A percentile compares a stretch with the other conserved stretches of the same genome.
These are phyloP conservation scores for Pyrenopolyporus hunteri DNA, from an alignment of 495 filamentous ascomycete species.

Conservation along the genomic window DNA sequence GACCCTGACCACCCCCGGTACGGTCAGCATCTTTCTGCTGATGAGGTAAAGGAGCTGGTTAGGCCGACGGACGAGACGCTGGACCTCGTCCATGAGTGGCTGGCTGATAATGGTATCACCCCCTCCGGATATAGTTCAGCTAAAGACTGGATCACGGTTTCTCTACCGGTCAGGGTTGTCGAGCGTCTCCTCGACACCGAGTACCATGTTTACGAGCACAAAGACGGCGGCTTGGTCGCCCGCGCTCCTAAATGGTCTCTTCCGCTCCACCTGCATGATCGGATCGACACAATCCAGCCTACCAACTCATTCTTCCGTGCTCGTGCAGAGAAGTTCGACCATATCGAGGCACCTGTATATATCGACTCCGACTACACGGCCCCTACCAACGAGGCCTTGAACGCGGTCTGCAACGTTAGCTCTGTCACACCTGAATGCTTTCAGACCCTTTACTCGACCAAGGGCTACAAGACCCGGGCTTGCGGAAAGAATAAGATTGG, in stretches of 20 bases:
- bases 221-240: constrained; percentile 47
- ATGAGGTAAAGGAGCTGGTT: constrained; percentile 59
- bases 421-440: constrained; percentile 61
- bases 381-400: constrained; percentile 38
- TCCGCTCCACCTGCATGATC: constrained; percentile 61
- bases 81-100: constrained; percentile 54
- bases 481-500: constrained; percentile 53
- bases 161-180: constrained; percentile 54
- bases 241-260: constrained; percentile 70
- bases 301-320: constrained; percentile 64
- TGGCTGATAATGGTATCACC: constrained; percentile 57
- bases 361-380: constrained; percentile 35
- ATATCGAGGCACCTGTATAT: constrained; percentile 27
- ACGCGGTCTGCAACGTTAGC: constrained; percentile 56
- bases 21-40: constrained; percentile 60
- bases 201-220: constrained; percentile 64
- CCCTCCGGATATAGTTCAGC: constrained; percentile 60
- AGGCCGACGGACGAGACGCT: constrained; percentile 54
- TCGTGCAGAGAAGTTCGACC: constrained; percentile 34
- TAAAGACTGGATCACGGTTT: constrained; percentile 52
- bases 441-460: constrained; percentile 60
- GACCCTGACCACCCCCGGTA: constrained; percentile 61
- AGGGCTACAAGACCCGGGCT: constrained; percentile 54
- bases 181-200: constrained; percentile 64
- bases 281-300: constrained; percentile 71